Evolutionary conservation across 2,329 filamentous ascomycete species (phyloP), one percentile per base, ranked within the genome.

Genomic region (Penicillium sumatraense): DNA sequence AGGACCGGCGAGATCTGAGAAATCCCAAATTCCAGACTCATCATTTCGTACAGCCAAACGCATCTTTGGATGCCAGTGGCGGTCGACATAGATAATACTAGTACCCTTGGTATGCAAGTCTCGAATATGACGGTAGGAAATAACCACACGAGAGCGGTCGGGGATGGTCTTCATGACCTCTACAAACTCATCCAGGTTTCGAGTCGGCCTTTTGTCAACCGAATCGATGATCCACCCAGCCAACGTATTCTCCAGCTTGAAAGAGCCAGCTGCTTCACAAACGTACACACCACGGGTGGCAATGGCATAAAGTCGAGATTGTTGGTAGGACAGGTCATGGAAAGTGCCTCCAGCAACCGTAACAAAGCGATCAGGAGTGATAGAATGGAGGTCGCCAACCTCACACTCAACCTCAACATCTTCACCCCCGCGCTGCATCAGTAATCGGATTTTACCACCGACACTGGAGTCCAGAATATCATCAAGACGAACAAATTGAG

Each of bases 31-130:
- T 5, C 95, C 96, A 1, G 90, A 90, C 58, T 82, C 78, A 68
- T 99, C 95, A 73, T 99, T 99, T 53, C 95, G 87, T 50, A 93
- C 86, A 3, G 93, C 93, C 67, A 97, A 79, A 68, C 92, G 89
- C 90, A 99, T 98, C 79, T 96, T 96, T 54, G 88, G 88, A 47
- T 91, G 89, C 95, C 95, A 99, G 75, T 99, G 95, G 40, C 95
- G 87, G 73, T 99, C 95, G 52, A 99, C 86, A 62, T 95, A 89
- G 61, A 97, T 84, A 70, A 99, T 93, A 55, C 89, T 90, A 1
- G 95, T 99, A 73, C 96, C 93, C 51, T 96, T 84, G 0, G 93
- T 97, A 74, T 99, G 95, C 54, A 99, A 81, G 72, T 99, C 96
- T 53, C 93, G 84, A 33, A 99, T 87, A 72, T 99, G 93, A 75